A percentile compares a stretch with the other conserved stretches of the same genome.
These are phyloP conservation scores for Nannizzia gypsea DNA, from an alignment of 2,329 filamentous ascomycete species.

Conservation along the genomic window DNA sequence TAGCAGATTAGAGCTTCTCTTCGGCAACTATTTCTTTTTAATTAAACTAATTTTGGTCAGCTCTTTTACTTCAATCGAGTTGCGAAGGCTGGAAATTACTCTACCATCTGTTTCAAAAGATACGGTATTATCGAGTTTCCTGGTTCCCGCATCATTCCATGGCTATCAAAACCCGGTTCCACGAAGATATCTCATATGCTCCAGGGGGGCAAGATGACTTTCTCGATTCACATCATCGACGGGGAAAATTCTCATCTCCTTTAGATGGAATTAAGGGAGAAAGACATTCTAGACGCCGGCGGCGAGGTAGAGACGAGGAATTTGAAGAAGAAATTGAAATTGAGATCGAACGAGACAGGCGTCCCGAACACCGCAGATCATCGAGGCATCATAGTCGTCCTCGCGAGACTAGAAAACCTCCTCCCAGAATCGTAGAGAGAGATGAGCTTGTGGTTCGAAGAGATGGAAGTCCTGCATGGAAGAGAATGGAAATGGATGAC, in stretches of 20 bases:
- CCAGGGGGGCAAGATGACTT: constrained; percentile 1
- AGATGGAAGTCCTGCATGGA: constrained; percentile 14
- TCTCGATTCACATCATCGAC: neutral
- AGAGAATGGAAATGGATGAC: constrained; percentile 22
- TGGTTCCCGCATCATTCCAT: constrained; percentile 13
- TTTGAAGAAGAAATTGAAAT: constrained; percentile 11
- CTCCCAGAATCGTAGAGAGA: constrained; percentile 7
- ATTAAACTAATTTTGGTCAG: no score
- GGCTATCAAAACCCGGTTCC: constrained; percentile 21
- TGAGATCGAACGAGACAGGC: constrained; percentile 13
- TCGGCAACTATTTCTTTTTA: neutral
- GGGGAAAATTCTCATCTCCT: neutral
- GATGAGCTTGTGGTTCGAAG: constrained; percentile 20
- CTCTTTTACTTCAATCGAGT: no score
- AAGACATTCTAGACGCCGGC: neutral
- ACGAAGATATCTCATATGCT: constrained; percentile 15
- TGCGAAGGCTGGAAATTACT: no score
- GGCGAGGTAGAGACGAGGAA: constrained; percentile 8
- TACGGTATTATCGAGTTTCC: neutral
- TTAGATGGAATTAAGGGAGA: neutral
- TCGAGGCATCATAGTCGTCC: constrained; percentile 9
- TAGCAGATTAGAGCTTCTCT: neutral
- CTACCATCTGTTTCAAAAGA: neutral
- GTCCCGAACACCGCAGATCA: neutral
- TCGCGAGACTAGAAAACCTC: constrained; percentile 1